Base-by-base conservation (phyloP, 1,284 basidiomycete genomes). In the Malassezia caprae region DNA sequence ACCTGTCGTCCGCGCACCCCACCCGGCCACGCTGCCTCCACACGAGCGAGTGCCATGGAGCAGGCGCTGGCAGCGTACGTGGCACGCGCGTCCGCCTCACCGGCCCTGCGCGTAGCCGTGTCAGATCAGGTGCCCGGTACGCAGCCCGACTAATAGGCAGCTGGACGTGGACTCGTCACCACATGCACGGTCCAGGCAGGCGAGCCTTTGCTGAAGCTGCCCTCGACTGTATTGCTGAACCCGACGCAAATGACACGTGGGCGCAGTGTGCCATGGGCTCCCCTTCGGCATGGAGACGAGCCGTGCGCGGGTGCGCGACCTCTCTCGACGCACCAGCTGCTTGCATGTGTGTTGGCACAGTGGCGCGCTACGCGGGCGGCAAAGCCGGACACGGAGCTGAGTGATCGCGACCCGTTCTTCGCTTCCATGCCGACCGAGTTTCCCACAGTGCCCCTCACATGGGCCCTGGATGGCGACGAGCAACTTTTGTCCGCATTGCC, bases 371-470 rank as follows among this genome's bases (percentile, higher is more conserved):
- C 40, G 11, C 48, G 17, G 11, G n/a, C 27, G 11, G 4, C 24
- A 15, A 13, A 10, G 23, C 35, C 46, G 2, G 17, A 8, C 7
- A 30, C 43, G 8, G 27, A 11, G n/a, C 37, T 66, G 37, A 39
- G 19, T 12, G 37, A 39, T 12, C 37, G 37, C n/a, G 37, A 48
- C 17, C 42, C 59, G 1, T 67, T 68, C 41, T 48, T 64, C 2
- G 40, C 43, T 19, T 65, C 64, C 2, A 50, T 68, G n/a, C 67
- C 67, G 3, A 4, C 23, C 3, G 32, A 3, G 1, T 68, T 68
- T 35, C 49, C 50, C n/a, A 67, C 61, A 1, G 56, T 54, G 17
- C 67, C 67, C 1, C 44, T 68, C 12, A 51, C 53, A 1, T 67
- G 67, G 67, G 50, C 47, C 4, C n/a, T 56, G 27, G 34, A 47